Evolutionary conservation across 345 rosid genomes (phyloP).

Genomic region (Psidium friedrichsthalianum): DNA sequence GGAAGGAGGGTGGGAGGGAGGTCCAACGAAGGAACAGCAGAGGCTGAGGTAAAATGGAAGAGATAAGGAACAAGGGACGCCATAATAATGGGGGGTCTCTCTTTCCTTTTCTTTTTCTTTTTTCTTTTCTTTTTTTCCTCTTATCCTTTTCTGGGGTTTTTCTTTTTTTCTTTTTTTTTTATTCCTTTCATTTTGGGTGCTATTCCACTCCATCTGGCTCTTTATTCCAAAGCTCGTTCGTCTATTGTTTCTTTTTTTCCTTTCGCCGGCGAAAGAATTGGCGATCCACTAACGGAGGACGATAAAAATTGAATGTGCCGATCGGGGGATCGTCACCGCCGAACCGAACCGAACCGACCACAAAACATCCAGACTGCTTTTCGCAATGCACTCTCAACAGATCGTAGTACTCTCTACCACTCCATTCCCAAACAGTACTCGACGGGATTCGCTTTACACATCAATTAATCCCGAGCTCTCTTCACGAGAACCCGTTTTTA

Average conservation of each 20-base stretch:
- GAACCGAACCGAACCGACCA: not conserved
- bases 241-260: too few species aligned
- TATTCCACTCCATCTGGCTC: not conserved
- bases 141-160: not conserved
- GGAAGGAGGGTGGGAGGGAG: not conserved
- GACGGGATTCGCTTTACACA: not conserved
- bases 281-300: accelerated
- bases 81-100: conserved; percentile 21
- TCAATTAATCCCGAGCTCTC: accelerated
- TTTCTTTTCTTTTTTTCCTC: not conserved
- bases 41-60: conserved; percentile 9
- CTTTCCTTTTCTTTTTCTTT: not conserved
- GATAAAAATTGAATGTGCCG: not conserved
- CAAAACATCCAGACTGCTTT: not conserved
- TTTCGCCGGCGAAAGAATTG: accelerated
- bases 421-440: not conserved
- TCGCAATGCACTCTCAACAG: not conserved
- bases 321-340: accelerated
- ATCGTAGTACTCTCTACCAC: accelerated
- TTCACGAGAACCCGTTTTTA: accelerated
- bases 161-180: not conserved
- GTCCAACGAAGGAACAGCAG: conserved; percentile 15
- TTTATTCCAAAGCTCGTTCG: too few species aligned
- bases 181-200: not conserved
- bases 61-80: conserved; percentile 35